phyloP scores from a whole-genome alignment of 805 yeast genomes.

The Kuraishia capsulata region DNA sequence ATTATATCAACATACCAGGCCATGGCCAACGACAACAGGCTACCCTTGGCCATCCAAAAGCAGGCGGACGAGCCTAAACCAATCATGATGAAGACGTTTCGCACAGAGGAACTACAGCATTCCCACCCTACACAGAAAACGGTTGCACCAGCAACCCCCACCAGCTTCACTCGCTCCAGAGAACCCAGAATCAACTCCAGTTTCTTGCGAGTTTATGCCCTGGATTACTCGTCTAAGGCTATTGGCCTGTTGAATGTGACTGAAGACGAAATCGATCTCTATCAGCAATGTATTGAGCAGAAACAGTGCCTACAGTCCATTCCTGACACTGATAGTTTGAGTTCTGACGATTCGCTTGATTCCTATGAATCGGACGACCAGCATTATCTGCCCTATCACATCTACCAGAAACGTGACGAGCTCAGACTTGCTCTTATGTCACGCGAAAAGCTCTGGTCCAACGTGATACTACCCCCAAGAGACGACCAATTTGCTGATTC shows the following conservation, averaged over 20 bases:
- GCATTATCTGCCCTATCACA: neutral
- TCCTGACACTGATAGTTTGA: neutral
- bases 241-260: slow-evolving; percentile 22
- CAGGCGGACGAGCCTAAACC: neutral
- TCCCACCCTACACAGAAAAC: too few relatives aligned
- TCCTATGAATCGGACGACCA: neutral
- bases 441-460: slow-evolving; percentile 43
- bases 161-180: slow-evolving; percentile 14
- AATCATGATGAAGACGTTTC: slow-evolving; percentile 4
- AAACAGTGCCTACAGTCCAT: slow-evolving; percentile 4
- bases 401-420: neutral
- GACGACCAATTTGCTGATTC: slow-evolving; percentile 20
- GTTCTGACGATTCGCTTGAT: neutral
- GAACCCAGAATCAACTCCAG: slow-evolving; percentile 42
- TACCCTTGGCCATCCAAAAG: neutral
- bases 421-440: slow-evolving; percentile 29
- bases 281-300: slow-evolving; percentile 16
- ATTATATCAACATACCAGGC: slow-evolving; percentile 1
- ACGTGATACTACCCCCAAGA: slow-evolving; percentile 44
- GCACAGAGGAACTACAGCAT: neutral
- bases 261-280: slow-evolving; percentile 23
- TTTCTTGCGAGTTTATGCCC: slow-evolving; percentile 40
- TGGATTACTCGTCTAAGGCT: slow-evolving; percentile 33
- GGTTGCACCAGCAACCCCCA: neutral
- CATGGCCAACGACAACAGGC: neutral